A percentile compares a stretch with the other conserved stretches of the same genome.
Conservation (phyloP, 192 early-diverging fungal species). For the Entomortierella beljakovae region DNA sequence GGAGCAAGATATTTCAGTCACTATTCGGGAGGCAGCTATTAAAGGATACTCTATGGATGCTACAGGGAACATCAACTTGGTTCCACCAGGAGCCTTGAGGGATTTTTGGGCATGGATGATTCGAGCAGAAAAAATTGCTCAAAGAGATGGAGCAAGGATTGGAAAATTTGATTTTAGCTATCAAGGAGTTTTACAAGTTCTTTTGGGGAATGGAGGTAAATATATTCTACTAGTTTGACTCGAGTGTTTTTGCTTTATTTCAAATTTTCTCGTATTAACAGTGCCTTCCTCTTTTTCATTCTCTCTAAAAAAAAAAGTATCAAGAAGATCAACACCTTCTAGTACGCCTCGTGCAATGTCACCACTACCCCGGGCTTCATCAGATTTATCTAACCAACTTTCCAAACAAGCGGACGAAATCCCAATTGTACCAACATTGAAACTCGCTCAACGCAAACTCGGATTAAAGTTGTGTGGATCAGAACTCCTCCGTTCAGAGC, state of each 20-base stretch:
- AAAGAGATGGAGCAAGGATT: constrained; percentile 53
- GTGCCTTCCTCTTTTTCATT: neutral
- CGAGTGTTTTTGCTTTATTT: constrained; percentile 13
- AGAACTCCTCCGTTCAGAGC: constrained; percentile 57
- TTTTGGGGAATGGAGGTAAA: constrained; percentile 42
- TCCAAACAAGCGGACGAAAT: constrained; percentile 53
- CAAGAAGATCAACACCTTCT: constrained; percentile 53
- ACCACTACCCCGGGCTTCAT: constrained; percentile 27
- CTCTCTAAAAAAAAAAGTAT: constrained; percentile 11
- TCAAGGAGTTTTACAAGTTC: constrained; percentile 62
- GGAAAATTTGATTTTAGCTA: constrained; percentile 66
- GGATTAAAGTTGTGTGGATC: constrained; percentile 64
- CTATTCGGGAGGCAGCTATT: constrained; percentile 82
- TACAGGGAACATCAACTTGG: constrained; percentile 56
- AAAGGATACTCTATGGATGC: constrained; percentile 86
- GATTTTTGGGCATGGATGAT: constrained; percentile 67
- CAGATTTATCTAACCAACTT: constrained; percentile 29
- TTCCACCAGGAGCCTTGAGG: constrained; percentile 63
- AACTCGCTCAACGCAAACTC: constrained; percentile 59
- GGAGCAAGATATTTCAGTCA: constrained; percentile 78
- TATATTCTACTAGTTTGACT: neutral
- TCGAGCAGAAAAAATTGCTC: constrained; percentile 57
- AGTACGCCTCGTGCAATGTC: constrained; percentile 52
- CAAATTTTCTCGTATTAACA: neutral
- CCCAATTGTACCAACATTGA: constrained; percentile 60